Conservation (phyloP, 192 early-diverging fungal species). For the Mortierella alpina region DNA sequence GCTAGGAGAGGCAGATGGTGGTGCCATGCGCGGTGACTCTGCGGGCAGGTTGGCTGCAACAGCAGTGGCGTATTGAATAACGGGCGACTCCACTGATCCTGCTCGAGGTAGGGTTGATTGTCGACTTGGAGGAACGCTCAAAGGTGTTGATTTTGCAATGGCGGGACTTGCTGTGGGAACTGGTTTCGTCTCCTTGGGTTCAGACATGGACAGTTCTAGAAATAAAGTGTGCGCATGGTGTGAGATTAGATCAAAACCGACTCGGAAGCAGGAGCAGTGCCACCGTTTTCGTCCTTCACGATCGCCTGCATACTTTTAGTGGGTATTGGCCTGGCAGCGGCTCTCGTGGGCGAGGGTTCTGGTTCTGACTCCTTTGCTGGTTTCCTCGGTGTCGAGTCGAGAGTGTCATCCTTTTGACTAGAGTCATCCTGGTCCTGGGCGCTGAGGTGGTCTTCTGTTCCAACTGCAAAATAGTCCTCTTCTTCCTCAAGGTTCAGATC, state of each 20-base stretch:
- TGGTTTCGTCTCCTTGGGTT: slow-evolving; percentile 55
- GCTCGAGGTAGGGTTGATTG: slow-evolving; percentile 39
- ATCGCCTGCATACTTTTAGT: slow-evolving; percentile 33
- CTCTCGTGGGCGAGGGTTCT: slow-evolving; percentile 36
- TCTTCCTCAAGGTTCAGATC: slow-evolving; percentile 93
- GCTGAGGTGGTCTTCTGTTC: slow-evolving; percentile 71
- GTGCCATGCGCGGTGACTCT: slow-evolving; percentile 32
- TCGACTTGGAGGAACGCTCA: slow-evolving; percentile 21
- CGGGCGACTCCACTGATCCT: slow-evolving; percentile 28
- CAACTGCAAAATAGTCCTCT: slow-evolving; percentile 83
- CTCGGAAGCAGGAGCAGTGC: neutral
- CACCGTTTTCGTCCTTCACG: neutral
- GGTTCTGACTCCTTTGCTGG: slow-evolving; percentile 60
- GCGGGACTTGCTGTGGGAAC: slow-evolving; percentile 13
- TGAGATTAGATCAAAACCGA: neutral
- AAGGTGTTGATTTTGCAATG: slow-evolving; percentile 11
- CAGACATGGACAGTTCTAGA: slow-evolving; percentile 28
- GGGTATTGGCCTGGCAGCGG: slow-evolving; percentile 19
- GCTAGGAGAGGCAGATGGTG: slow-evolving; percentile 26
- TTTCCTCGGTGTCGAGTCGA: slow-evolving; percentile 25
- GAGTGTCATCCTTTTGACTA: slow-evolving; percentile 3
- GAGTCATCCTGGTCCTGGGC: slow-evolving; percentile 31
- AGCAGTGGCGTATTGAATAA: slow-evolving; percentile 43
- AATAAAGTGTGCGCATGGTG: neutral
- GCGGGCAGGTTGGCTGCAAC: slow-evolving; percentile 50